Base-by-base conservation (phyloP, 176 grass and related monocot genomes). In the Paspalum vaginatum region DNA sequence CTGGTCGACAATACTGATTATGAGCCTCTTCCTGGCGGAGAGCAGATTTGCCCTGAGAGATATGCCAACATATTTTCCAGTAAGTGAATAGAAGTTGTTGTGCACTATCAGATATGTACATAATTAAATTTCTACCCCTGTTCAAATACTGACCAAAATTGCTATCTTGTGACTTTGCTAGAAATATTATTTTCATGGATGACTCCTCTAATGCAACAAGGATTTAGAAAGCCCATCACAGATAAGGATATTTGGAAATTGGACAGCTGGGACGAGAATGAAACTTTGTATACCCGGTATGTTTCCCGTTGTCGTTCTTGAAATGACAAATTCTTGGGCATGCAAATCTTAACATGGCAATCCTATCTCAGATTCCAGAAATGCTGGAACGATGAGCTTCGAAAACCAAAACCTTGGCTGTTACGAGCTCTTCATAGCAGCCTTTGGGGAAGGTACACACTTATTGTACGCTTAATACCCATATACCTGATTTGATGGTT, bases 171-270 rank as follows among this genome's bases (percentile, higher is more conserved):
- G 80, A 78, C 61, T 83, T 87, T 69, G 11, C 55, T 79, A 98
- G 96, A 21, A 58, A 95, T 88, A 89, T 74, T 95, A 6, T 98
- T 98, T 98, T 88, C 92, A 72, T 98, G 96, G 96, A 93, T 98
- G 79, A 98, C 96, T 72, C 96, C 92, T 83, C 78, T 98, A 67
- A 95, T 98, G 90, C 86, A 88, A 89, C 96, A 93, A 95, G 96
- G 96, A 68, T 98, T 76, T 77, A 93, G 56, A 79, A 92, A 67
- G 78, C 90, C 92, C 61, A 87, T 95, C 46, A 93, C 86, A 10
- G 86, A 98, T 67, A 98, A 89, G 85, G 96, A 98, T 94, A 91
- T 98, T 46, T 98, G 96, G 96, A 95, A 98, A 85, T 74, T 98
- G 77, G 96, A 98, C 80, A 64, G 58, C 61, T 98, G 96, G 96